A percentile compares a stretch with the other conserved stretches of the same genome.
These are phyloP conservation scores for Ambrosiella beaveri DNA, from an alignment of 2,329 filamentous ascomycete species.

Conservation along the genomic window DNA sequence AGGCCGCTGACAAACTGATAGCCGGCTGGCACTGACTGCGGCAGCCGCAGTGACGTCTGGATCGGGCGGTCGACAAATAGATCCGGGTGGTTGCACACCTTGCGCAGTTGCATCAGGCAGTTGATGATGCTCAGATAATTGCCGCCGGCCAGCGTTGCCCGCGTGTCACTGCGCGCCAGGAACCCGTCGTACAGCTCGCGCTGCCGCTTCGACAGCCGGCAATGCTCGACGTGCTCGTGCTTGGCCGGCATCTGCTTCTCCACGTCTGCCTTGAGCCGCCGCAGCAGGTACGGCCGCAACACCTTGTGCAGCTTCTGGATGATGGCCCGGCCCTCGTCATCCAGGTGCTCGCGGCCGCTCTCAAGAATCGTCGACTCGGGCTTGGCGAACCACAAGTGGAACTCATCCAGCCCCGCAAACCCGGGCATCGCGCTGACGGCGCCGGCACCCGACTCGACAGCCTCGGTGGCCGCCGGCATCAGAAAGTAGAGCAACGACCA, in stretches of 20 bases:
- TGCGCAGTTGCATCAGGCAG: conserved; percentile 90
- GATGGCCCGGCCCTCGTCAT: conserved; percentile 80
- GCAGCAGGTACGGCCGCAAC: conserved; percentile 75
- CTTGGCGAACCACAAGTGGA: conserved; percentile 88
- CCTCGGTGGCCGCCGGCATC: conserved; percentile 73
- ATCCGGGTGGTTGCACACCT: conserved; percentile 97
- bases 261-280: conserved; percentile 85
- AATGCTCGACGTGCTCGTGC: conserved; percentile 93
- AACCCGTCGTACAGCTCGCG: conserved; percentile 94
- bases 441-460: neutral
- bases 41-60: conserved; percentile 91
- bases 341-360: conserved; percentile 82
- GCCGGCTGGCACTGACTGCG: conserved; percentile 42
- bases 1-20: conserved; percentile 43
- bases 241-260: conserved; percentile 99
- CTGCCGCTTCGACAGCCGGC: conserved; percentile 85
- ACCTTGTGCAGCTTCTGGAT: conserved; percentile 91
- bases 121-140: conserved; percentile 98
- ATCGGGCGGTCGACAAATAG: conserved; percentile 92
- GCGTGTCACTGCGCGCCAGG: conserved; percentile 74
- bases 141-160: conserved; percentile 72
- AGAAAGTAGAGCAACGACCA: conserved; percentile 96
- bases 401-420: conserved; percentile 88
- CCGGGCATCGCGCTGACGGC: conserved; percentile 73
- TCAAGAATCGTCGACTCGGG: conserved; percentile 93